A percentile compares a stretch with the other conserved stretches of the same genome.
Conservation (phyloP, 2,329 filamentous ascomycete genomes). For the Verticillium longisporum region DNA sequence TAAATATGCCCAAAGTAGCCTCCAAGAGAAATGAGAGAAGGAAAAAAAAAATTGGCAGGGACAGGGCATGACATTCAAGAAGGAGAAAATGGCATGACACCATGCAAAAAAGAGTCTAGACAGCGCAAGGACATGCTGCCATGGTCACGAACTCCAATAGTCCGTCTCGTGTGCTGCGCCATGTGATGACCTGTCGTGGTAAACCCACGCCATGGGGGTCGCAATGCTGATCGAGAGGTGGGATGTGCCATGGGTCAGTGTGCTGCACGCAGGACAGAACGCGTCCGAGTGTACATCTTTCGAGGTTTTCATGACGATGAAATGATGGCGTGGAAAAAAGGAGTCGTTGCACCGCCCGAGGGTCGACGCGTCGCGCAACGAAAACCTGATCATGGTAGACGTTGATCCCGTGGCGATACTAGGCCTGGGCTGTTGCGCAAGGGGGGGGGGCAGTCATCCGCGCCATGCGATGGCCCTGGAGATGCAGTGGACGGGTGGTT, state of each 20-base stretch:
- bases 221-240: background rate
- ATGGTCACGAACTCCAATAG: background rate
- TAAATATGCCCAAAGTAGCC: background rate
- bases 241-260: background rate
- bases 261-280: no score
- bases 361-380: no score
- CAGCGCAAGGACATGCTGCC: no score
- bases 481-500: background rate
- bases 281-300: no score
- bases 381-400: no score
- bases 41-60: background rate
- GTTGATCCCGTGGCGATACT: background rate
- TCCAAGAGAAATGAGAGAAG: background rate
- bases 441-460: background rate
- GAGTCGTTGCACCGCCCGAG: no score
- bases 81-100: background rate
- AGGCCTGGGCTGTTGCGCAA: no score
- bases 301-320: no score
- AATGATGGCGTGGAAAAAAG: no score
- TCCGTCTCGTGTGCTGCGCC: background rate
- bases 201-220: background rate
- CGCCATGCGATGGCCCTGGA: background rate
- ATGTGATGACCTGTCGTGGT: background rate
- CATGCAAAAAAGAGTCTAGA: background rate
- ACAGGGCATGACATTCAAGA: background rate